Base-by-base conservation (phyloP, 108 stramenopile species). In the Phaeodactylum tricornutum region DNA sequence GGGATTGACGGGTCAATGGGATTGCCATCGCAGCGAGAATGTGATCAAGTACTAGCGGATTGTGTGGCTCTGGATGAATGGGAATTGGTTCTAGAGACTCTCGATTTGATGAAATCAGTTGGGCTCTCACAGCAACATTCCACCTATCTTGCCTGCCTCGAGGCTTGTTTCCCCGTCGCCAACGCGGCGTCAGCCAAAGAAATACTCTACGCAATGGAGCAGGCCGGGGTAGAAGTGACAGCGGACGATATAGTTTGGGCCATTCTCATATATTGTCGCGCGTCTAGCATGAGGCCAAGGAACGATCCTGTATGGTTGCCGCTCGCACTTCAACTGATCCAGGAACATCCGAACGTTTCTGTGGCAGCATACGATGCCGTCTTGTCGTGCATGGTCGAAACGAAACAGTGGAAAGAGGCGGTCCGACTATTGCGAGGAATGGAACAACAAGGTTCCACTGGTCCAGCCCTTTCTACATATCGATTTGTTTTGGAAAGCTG, bases 401-500 rank as follows among this genome's bases (percentile, higher is more conserved):
- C 47, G 47, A 25, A 29, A 29, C 28, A 56, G 9, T 76, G 74
- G 74, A 57, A 67, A 40, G 66, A 68, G 27, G 54, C 74, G 29
- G 33, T 62, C 15, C 45, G 47, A 35, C 29, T 76, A 9, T 45
- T 71, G 5, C 42, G 33, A 15, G 35, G 42, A n/a, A 67, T 76
- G 74, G 67, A 75, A 49, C 25, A 50, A 19, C 49, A 29, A 37
- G 6, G 12, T 14, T 3, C 40, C 14, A 23, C 58, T 30, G 50
- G 35, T 19, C 52, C 69, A 66, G 42, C 64, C 60, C 0, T 74
- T n/a, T 72, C 74, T 0, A 72, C 70, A 11, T 84, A 79, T 29
- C 69, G 66, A 31, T 53, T 55, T 8, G 71, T 76, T 1, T 64
- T 84, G 29, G 83, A 79, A 39, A 67, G 67, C 21, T 79, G 75